Evolutionary conservation across 106 monocot species (phyloP), one percentile per base, ranked within the genome.

Genomic region (Dendrobium nobile): DNA sequence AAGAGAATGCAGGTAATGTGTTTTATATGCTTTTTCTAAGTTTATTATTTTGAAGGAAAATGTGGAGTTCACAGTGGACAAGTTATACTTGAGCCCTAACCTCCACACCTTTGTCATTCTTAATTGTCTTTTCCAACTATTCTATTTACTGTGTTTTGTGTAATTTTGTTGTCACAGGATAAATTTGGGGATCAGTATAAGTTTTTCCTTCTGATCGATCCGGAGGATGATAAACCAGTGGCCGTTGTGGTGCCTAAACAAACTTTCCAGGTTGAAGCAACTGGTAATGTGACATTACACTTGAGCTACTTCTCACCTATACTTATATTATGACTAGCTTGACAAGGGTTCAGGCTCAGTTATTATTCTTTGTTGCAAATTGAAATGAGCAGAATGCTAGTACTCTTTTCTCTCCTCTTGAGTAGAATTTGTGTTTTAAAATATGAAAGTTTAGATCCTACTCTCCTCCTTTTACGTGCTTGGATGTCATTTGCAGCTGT

Each of bases 171-270:
- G 85, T 87, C 47, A 78, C 89, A 96, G 96, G 92, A 94, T 79
- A 96, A 70, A 89, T 94, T 96, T 89, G 94, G 90, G 77, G 96
- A 96, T 80, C 80, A 96, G 68, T 96, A 86, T 86, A 90, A 85
- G 79, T 77, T 96, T 85, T 96, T 96, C 80, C 90, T 96, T 86
- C 93, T 96, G 67, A 84, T 89, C 33, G 92, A 96, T 80, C 94
- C 96, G 67, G 94, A 96, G 80, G 96, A 96, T 78, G 93, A 96
- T 77, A 92, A 92, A 77, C 96, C 93, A 51, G 88, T 96, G 19
- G 96, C 93, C 40, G 96, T 96, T 59, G 88, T 96, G 17, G 92
- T 94, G 77, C 96, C 96, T 79, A 88, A 81, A 65, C 84, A 86
- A 82, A 92, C 90, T 64, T 82, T 96, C 13, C 86, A 90, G 75